Evolutionary conservation across 1,139 yeast species (phyloP), one percentile per base, ranked within the genome.

Genomic region (Magnusiomyces tetraspermus): DNA sequence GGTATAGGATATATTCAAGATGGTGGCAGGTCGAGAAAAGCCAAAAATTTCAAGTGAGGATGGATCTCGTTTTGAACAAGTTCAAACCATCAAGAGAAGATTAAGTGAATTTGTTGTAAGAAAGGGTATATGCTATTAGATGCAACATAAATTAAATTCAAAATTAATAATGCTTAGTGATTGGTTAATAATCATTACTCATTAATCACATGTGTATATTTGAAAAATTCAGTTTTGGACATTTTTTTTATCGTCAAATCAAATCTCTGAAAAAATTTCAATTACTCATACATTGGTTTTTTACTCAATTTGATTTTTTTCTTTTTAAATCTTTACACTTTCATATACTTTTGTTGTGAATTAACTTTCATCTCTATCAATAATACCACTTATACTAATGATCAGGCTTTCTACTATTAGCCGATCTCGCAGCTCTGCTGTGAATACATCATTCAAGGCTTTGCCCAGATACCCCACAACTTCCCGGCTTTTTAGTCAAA

Each of bases 191-290:
- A 28, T 28, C 11, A 36, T n/a, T n/a, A 36, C 6, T 36, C 40
- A 36, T 36, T 36, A 10, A 36, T n/a, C 15, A 36, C 19, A 10
- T 13, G 15, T 36, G 19, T 10, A 10, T 36, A 36, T 10, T 36
- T n/a, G 11, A 28, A 28, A 8, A 8, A 28, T 36, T 8, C 33
- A 28, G 15, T 36, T 36, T 36, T 10, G 8, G 8, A 36, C 17
- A 36, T n/a, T 10, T 36, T 17, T 10, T 10, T 36, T n/a, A 36
- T 28, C 36, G 46, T 26, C 46, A 43, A 43, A 43, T 43, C 46
- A 43, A 11, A 43, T 28, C 28, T 36, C 46, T 19, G 36, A 17
- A 28, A 43, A 43, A 43, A 23, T 43, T 43, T 43, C 46, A 43
- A 36, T 28, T 28, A 28, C 6, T 11, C 11, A 6, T 10, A 15